Evolutionary conservation across 2,329 filamentous ascomycete genomes (phyloP).

Genomic region (Rhynchosporium secalis): DNA sequence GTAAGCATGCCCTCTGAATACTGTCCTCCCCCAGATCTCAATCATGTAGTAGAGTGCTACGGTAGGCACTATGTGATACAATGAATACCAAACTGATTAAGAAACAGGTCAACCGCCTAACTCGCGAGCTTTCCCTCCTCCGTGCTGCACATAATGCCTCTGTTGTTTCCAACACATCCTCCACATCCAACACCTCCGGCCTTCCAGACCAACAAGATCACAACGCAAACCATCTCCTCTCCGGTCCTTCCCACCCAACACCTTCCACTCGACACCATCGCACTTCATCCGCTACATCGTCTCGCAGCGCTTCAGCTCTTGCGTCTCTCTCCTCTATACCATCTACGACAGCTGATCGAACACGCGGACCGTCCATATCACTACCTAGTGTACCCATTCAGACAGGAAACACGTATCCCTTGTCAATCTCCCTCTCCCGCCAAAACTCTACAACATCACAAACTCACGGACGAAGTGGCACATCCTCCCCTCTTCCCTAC

Average conservation of each 20-base stretch:
- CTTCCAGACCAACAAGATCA: slow-evolving; percentile 50
- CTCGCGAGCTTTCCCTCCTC: slow-evolving; percentile 83
- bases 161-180: slow-evolving; percentile 65
- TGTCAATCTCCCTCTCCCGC: slow-evolving; percentile 34
- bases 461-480: slow-evolving; percentile 32
- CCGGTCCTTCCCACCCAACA: slow-evolving; percentile 58
- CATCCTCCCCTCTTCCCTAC: slow-evolving; percentile 35
- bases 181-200: slow-evolving; percentile 50
- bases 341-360: slow-evolving; percentile 38
- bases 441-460: slow-evolving; percentile 38
- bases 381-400: not conserved
- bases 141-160: slow-evolving; percentile 69
- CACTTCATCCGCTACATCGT: slow-evolving; percentile 52
- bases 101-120: slow-evolving; percentile 82
- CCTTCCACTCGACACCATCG: slow-evolving; percentile 56
- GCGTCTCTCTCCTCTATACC: slow-evolving; percentile 47
- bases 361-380: slow-evolving; percentile 24
- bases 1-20: slow-evolving; percentile 50
- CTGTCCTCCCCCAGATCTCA: not conserved
- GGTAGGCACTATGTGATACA: no score
- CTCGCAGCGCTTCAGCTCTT: slow-evolving; percentile 52
- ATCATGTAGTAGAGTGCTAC: not conserved
- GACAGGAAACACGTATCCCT: slow-evolving; percentile 32
- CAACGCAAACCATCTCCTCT: slow-evolving; percentile 54
- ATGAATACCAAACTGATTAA: slow-evolving; percentile 1